Base-by-base conservation (phyloP, 495 filamentous ascomycete genomes). In the Penicillium pulvis region DNA sequence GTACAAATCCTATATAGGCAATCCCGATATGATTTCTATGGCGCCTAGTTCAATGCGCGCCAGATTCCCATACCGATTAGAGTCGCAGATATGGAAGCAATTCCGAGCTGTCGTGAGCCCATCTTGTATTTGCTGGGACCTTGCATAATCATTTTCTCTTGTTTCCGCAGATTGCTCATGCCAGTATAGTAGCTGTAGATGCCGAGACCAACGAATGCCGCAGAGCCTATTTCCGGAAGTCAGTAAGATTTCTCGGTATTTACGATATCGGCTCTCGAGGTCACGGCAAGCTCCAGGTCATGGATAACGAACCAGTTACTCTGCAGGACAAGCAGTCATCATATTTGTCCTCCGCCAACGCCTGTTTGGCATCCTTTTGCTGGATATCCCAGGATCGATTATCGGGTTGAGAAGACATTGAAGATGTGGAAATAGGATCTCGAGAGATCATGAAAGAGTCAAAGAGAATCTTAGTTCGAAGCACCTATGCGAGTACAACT, bases 171-270 rank as follows among this genome's bases (percentile, higher is more conserved):
- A 68, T 95, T 90, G 41, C 74, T 71, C 63, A 87, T 88, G 35
- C 93, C 93, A 9, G 89, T 91, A 56, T 85, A 78, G 74, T 93
- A 96, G 67, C 85, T 92, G 78, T 96, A 98, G 6, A 83, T 84
- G 14, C 90, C 93, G 48, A 97, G 86, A n/a, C 92, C 93, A 45
- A 94, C 78, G 61, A 97, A 96, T 16, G 90, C 92, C 33, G 86
- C 83, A 53, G 87, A 86, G 19, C 93, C 93, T 95, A 58, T 31
- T 36, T 20, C 17, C 46, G 4, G 5, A 24, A 28, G 59, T 71
- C 45, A 67, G 52, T 26, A 58, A 33, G 16, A 3, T 17, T 28
- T 41, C 6, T 36, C 20, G 14, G n/a, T 31, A 30, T 36, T 11
- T 43, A 5, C 28, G 14, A 33, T 39, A 1, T 14, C 39, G 14